phyloP scores from a whole-genome alignment of 2,329 filamentous ascomycete species.

The Ciborinia camelliae region DNA sequence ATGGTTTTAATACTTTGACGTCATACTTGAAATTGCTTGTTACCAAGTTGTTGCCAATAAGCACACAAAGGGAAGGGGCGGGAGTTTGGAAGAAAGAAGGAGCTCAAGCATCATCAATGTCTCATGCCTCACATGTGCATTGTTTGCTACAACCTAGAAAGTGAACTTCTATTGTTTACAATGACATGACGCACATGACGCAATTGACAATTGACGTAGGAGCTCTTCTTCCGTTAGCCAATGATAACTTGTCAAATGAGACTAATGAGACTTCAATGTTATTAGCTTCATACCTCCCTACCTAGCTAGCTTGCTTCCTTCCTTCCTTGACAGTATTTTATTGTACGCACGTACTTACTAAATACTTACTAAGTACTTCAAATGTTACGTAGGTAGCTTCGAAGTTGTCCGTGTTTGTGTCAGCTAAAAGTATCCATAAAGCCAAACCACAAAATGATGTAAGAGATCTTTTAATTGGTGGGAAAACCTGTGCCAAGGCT shows the following conservation, averaged over 20 bases:
- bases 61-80: background rate
- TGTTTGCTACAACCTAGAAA: background rate
- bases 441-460: background rate
- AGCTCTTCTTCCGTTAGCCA: background rate
- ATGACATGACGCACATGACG: background rate
- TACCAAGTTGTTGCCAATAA: background rate
- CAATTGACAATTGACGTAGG: no score
- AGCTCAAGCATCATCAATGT: no score
- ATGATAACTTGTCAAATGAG: background rate
- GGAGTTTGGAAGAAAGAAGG: background rate
- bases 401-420: no score
- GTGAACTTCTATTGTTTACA: background rate
- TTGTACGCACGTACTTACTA: no score
- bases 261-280: no score
- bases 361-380: no score
- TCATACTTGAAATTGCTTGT: background rate
- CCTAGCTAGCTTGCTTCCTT: no score
- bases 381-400: no score
- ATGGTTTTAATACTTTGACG: background rate
- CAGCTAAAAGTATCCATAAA: background rate
- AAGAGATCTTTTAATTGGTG: background rate
- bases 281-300: no score
- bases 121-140: no score
- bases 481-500: background rate
- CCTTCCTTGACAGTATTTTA: no score